Evolutionary conservation across 345 rosid genomes (phyloP).

Genomic region (Trapa incisa): DNA sequence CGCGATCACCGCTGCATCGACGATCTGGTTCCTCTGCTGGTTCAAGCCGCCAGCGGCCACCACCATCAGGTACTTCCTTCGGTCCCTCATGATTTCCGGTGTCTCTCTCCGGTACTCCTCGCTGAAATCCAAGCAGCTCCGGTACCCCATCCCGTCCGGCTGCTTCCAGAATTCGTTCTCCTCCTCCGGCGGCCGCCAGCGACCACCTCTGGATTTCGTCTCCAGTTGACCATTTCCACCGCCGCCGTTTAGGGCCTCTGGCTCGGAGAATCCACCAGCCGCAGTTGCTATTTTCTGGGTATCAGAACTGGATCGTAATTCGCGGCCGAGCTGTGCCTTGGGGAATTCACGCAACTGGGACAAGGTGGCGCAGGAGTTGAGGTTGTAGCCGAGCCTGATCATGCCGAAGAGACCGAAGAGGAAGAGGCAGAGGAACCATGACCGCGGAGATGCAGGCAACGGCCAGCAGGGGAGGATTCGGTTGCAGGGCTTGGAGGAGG

Average conservation of each 20-base stretch:
- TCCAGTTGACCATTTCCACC: background rate
- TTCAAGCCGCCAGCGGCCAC: slow-evolving; percentile 94
- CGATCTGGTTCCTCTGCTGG: slow-evolving; percentile 99
- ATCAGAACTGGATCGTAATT: background rate
- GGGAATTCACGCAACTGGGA: background rate
- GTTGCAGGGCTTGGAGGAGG: slow-evolving; percentile 13
- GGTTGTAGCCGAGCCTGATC: slow-evolving; percentile 18
- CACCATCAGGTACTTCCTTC: slow-evolving; percentile 63
- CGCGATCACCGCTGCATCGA: slow-evolving; percentile 92
- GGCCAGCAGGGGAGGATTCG: slow-evolving; percentile 9
- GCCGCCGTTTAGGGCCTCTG: background rate
- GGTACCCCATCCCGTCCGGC: slow-evolving; percentile 81
- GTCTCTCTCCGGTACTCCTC: slow-evolving; percentile 39
- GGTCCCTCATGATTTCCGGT: slow-evolving; percentile 22
- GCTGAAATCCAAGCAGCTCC: slow-evolving; percentile 59
- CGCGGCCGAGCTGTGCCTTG: too few relatives aligned
- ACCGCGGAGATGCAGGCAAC: slow-evolving; percentile 30
- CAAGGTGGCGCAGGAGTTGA: slow-evolving; percentile 13
- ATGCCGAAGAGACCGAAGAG: background rate
- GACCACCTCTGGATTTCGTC: background rate
- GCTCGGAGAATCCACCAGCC: background rate
- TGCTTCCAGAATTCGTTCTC: slow-evolving; percentile 74
- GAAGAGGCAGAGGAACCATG: slow-evolving; percentile 11
- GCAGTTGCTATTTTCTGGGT: background rate
- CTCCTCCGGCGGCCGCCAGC: background rate